phyloP scores from a whole-genome alignment of 78 protist species.

The Dictyostelium citrinum region DNA sequence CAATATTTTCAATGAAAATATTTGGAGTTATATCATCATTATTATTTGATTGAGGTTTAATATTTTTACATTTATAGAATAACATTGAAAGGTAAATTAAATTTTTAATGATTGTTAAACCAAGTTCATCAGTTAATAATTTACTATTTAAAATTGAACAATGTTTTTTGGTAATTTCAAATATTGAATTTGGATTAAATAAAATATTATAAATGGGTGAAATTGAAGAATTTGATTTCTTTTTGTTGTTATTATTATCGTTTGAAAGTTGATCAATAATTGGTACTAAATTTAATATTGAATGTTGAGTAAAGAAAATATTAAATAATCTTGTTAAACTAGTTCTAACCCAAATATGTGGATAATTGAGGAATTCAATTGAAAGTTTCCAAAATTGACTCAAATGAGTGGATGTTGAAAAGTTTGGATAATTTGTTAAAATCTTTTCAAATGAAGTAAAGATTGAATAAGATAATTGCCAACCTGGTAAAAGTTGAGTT shows the following conservation, averaged over 20 bases:
- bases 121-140: slow-evolving; percentile 58
- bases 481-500: slow-evolving; percentile 3
- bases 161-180: slow-evolving; percentile 46
- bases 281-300: neutral
- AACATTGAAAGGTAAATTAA: slow-evolving; percentile 43
- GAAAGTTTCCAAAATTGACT: slow-evolving; percentile 2
- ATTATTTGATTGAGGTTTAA: slow-evolving; percentile 15
- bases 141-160: slow-evolving; percentile 37
- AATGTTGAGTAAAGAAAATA: slow-evolving; percentile 27
- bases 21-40: slow-evolving; percentile 37
- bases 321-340: slow-evolving; percentile 23
- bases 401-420: neutral
- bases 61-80: slow-evolving; percentile 37
- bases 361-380: slow-evolving; percentile 44
- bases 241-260: neutral
- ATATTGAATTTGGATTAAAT: slow-evolving; percentile 9
- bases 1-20: neutral
- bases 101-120: slow-evolving; percentile 35
- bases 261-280: neutral
- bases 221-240: neutral
- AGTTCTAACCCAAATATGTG: slow-evolving; percentile 76
- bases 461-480: slow-evolving; percentile 49
- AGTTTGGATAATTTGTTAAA: neutral
- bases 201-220: slow-evolving; percentile 4
- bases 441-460: slow-evolving; percentile 13